These are phyloP conservation scores for Hydnomerulius pinastri DNA, from an alignment of 768 basidiomycete genomes.

Conservation along the genomic window DNA sequence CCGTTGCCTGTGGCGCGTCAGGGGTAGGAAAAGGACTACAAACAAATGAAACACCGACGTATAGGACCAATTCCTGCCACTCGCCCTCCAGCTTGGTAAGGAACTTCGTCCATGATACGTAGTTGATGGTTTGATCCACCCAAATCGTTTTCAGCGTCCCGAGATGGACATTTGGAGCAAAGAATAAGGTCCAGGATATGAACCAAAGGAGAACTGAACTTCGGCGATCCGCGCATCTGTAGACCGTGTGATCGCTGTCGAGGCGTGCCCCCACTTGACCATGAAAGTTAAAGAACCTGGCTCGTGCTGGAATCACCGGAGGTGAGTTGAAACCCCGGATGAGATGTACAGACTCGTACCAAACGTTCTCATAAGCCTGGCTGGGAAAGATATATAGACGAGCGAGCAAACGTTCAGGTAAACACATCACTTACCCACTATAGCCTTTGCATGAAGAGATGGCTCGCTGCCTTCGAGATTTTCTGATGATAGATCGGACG, in stretches of 20 bases:
- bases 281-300: conserved; percentile 37
- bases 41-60: conserved; percentile 33
- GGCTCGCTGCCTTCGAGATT: not conserved
- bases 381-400: conserved; percentile 22
- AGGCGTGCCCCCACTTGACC: conserved; percentile 41
- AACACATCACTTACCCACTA: not conserved
- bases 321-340: not conserved
- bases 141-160: conserved; percentile 42
- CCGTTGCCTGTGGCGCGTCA: conserved; percentile 40
- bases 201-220: conserved; percentile 36
- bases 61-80: conserved; percentile 50
- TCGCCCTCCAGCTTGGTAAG: conserved; percentile 44
- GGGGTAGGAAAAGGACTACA: not conserved
- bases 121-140: conserved; percentile 44
- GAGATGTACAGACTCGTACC: conserved; percentile 25
- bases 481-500: not conserved
- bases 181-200: conserved; percentile 44
- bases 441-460: not conserved
- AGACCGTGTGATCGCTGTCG: conserved; percentile 25
- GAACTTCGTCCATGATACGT: conserved; percentile 40
- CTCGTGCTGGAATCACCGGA: conserved; percentile 19
- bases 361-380: conserved; percentile 45
- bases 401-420: not conserved
- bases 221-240: not conserved
- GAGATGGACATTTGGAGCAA: conserved; percentile 45